Conservation (phyloP, 306 rosid genomes). For the Casuarina glauca region DNA sequence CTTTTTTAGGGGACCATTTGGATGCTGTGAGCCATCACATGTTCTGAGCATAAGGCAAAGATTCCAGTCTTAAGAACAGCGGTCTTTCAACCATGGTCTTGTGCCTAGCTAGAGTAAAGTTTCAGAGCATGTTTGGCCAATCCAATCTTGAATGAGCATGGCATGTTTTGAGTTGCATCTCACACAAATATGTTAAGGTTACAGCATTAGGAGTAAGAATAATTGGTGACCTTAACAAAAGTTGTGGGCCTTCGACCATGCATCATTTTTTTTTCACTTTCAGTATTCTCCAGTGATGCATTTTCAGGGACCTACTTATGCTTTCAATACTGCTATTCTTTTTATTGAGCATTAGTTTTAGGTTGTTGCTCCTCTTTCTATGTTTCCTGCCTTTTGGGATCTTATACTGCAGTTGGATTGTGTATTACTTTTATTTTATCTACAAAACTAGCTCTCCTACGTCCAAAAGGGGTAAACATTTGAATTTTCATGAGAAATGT, state of each 20-base stretch:
- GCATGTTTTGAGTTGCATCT: not conserved
- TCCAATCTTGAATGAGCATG: not conserved
- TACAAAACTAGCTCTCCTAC: not conserved
- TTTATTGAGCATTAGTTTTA: not conserved
- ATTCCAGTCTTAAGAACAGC: not conserved
- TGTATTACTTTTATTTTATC: not conserved
- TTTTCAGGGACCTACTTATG: not conserved
- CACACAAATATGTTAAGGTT: not conserved
- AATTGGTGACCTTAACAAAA: slow-evolving; percentile 1
- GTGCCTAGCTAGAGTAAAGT: not conserved
- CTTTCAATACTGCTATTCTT: not conserved
- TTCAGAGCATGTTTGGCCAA: not conserved
- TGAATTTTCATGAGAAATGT: not conserved
- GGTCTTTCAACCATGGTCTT: not conserved
- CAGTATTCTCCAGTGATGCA: not conserved
- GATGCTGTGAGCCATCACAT: not conserved
- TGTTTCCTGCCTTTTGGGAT: not conserved
- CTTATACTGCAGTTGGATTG: not conserved
- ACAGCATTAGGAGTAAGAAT: not conserved
- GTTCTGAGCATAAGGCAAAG: not conserved
- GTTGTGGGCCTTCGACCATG: not conserved
- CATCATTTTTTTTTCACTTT: not conserved
- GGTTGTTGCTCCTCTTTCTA: not conserved
- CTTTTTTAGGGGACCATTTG: not conserved
- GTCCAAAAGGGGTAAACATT: not conserved